Base-by-base conservation (phyloP, 1,284 basidiomycete species). In the Cystobasidium slooffiae region DNA sequence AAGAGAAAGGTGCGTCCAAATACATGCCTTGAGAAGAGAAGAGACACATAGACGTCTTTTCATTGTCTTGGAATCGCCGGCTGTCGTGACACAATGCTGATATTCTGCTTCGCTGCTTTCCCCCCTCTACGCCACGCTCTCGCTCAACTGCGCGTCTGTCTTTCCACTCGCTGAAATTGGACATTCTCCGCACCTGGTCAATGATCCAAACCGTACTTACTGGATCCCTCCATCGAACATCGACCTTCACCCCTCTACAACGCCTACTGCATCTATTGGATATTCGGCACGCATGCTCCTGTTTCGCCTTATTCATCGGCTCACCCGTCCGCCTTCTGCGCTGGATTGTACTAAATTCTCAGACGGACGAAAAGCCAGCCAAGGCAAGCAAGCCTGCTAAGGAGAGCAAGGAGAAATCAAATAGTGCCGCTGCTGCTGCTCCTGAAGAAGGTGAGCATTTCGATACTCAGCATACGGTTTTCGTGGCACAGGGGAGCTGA, bases 391-490 rank as follows among this genome's bases (percentile, higher is more conserved):
- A 44, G 47, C 56, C 76, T 67, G 76, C 75, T 12, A 77, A 88
- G 80, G 83, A 84, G 0, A 89, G 87, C 81, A 85, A 86, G 41
- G 87, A 88, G 24, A 72, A 67, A 59, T 87, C 88, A 79, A 49
- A 39, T 16, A 44, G 51, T 63, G 67, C 68, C 44, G 49, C 39
- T 61, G 65, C 39, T 61, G 65, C 52, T 16, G 63, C 65, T 39
- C 22, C 44, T 49, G 64, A 46, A 39, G 58, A 56, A 31, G 49
- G 49, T 53, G 47, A 41, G 44, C n/a, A 43, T 20, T 43, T 20
- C 31, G 5, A 5, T 24, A 22, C 44, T 10, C 52, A 49, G 16
- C 16, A 43, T 44, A 59, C 65, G 24, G 37, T 55, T 20, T 73
- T 24, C 20, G 16, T 37, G n/a, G 10, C 51, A 37, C 24, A 74